Percentiles rank a stretch among this genome's conserved stretches.
Evolutionary conservation across 257 asterid species (phyloP).

Genomic region (Cynanchum wilfordii): DNA sequence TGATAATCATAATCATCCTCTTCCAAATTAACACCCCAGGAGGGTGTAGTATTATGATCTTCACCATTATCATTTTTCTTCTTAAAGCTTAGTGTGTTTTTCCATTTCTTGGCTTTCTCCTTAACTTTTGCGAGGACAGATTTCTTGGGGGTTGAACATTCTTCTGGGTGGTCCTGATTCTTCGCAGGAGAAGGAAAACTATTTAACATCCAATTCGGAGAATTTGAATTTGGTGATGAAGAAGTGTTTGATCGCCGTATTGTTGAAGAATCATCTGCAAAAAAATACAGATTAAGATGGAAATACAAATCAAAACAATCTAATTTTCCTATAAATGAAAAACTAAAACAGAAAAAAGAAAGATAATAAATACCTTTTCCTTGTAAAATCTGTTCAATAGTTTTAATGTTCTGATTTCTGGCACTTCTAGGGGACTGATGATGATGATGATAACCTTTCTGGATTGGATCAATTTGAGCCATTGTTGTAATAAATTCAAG

Average conservation of each 20-base stretch:
- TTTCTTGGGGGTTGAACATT: conserved; percentile 41
- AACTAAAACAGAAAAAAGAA: not conserved
- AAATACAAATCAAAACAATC: not conserved
- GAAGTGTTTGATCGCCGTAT: not conserved
- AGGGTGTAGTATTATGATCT: conserved; percentile 19
- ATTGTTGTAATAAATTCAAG: not conserved
- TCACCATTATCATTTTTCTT: conserved; percentile 34
- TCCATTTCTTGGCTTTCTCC: conserved; percentile 78
- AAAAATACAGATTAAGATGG: not conserved
- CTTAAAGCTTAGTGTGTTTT: conserved; percentile 50
- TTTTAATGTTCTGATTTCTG: conserved; percentile 35
- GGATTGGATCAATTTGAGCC: conserved; percentile 23
- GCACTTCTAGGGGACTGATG: conserved; percentile 37
- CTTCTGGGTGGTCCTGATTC: conserved; percentile 48
- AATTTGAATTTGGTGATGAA: not conserved
- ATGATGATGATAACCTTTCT: conserved; percentile 14
- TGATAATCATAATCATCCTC: conserved; percentile 41
- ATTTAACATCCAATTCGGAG: conserved; percentile 21
- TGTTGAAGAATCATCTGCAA: conserved; percentile 4
- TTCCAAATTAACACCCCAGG: conserved; percentile 42
- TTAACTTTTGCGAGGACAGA: conserved; percentile 70
- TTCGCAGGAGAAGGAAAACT: conserved; percentile 27
- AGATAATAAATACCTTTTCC: conserved; percentile 17
- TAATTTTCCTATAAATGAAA: not conserved
- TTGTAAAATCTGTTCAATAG: conserved; percentile 58